These are phyloP conservation scores for Mortierella sp. DNA, from an alignment of 371 early-diverging fungal genomes.

Conservation along the genomic window DNA sequence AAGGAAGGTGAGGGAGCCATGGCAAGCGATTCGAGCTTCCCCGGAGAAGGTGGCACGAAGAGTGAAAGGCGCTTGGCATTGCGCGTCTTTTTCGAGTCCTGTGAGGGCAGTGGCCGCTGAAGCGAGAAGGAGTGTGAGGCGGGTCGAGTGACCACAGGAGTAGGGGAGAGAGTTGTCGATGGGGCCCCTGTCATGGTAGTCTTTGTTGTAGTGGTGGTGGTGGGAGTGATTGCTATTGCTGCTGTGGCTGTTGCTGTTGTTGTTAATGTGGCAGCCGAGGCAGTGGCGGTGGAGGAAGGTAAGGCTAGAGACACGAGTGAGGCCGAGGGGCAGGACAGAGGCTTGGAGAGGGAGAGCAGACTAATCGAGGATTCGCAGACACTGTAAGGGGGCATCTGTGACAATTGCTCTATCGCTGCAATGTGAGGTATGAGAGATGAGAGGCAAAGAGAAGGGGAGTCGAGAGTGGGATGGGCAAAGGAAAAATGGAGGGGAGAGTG, in stretches of 20 bases:
- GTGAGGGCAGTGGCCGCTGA: slow-evolving; percentile 27
- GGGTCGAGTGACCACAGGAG: slow-evolving; percentile 10
- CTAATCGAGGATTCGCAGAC: not conserved
- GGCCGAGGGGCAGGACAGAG: too few species aligned
- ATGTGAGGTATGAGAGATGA: not conserved
- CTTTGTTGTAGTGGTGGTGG: too few species aligned
- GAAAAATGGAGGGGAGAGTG: not conserved
- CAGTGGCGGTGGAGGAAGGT: too few species aligned
- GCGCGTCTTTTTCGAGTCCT: slow-evolving; percentile 34
- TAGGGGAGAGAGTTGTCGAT: not conserved
- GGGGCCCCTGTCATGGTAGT: too few species aligned
- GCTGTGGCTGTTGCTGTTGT: too few species aligned
- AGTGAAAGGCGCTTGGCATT: slow-evolving; percentile 53
- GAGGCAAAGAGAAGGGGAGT: not conserved
- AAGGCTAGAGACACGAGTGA: too few species aligned
- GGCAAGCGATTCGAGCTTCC: slow-evolving; percentile 13
- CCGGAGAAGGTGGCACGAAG: slow-evolving; percentile 35
- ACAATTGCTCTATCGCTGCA: too few species aligned
- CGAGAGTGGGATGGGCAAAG: not conserved
- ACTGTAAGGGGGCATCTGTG: too few species aligned
- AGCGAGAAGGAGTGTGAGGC: slow-evolving; percentile 41
- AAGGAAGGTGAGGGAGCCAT: slow-evolving; percentile 25
- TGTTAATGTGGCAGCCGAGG: too few species aligned
- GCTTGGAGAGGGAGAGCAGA: not conserved
- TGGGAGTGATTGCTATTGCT: too few species aligned